Base-by-base conservation (phyloP, 148 eudicot genomes). In the Spergularia marina region DNA sequence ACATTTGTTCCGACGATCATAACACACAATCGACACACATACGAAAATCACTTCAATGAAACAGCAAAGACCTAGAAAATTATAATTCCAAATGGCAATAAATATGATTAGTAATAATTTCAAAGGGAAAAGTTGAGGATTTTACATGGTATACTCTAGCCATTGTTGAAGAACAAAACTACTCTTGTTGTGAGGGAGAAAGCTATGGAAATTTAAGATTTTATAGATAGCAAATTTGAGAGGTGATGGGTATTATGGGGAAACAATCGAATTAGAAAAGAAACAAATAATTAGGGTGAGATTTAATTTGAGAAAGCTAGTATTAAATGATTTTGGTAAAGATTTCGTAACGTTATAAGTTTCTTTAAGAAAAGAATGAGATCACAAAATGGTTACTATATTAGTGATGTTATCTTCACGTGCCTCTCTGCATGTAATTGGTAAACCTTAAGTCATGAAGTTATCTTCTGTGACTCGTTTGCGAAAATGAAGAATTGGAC, bases 141-240 rank as follows among this genome's bases (percentile, higher is more conserved):
- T 53, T 65, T 66, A 76, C 77, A 57, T 67, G 64, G 66, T 30
- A 8, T 23, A 34, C 7, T 70, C 6, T 70, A 7, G 59, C 73
- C 73, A 70, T 70, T 53, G 47, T 53, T 53, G 73, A 23, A 69
- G 44, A 30, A 30, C 12, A 70, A 53, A 53, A 70, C 41, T 7
- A 23, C 12, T 15, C 5, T 39, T 59, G 1, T 30, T 14, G 18
- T 70, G 14, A 39, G 25, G 2, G 12, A 7, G 1, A 12, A 65
- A 17, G 66, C 30, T 20, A 40, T 53, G 56, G 6, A 52, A 56
- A 68, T 25, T 64, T 51, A 58, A 57, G 62, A 40, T 21, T 65
- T 74, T 63, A 75, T 65, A 53, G 52, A 30, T 30, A 30, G 36
- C 36, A 30, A 30, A 30, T 30, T 30, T 30, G 36, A 30, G 36